These are phyloP conservation scores for Botrytis elliptica DNA, from an alignment of 2,329 filamentous ascomycete species.

Conservation along the genomic window DNA sequence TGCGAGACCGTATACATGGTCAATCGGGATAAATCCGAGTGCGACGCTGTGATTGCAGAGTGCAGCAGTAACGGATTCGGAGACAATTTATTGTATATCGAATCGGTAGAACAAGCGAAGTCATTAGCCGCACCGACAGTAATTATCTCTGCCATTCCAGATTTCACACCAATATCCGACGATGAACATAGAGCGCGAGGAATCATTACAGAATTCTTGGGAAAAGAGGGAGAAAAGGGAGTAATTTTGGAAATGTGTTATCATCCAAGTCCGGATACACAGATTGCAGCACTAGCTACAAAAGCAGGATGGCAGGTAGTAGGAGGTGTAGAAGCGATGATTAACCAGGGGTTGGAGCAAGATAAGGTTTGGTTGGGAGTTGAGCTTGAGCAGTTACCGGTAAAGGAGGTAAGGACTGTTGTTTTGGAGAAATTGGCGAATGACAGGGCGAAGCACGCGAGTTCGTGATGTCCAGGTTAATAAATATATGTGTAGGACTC, in stretches of 20 bases:
- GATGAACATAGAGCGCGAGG: slow-evolving; percentile 60
- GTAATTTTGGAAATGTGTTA: slow-evolving; percentile 39
- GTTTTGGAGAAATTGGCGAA: slow-evolving; percentile 40
- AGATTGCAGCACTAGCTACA: slow-evolving; percentile 28
- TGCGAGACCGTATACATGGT: slow-evolving; percentile 72
- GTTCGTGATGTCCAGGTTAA: not conserved
- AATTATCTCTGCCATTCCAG: slow-evolving; percentile 72
- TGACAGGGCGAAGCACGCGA: not conserved
- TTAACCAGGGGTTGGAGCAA: slow-evolving; percentile 38
- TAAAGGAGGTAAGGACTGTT: slow-evolving; percentile 56
- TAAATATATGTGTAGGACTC: not conserved
- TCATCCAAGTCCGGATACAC: slow-evolving; percentile 35
- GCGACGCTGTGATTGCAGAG: slow-evolving; percentile 64
- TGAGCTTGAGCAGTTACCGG: slow-evolving; percentile 54
- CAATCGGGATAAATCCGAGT: slow-evolving; percentile 68
- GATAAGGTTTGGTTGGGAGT: slow-evolving; percentile 52
- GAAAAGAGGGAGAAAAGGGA: slow-evolving; percentile 38
- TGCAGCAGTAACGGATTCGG: slow-evolving; percentile 60
- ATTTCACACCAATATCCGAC: slow-evolving; percentile 66
- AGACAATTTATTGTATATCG: slow-evolving; percentile 59
- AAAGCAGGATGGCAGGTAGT: slow-evolving; percentile 33
- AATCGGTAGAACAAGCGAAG: slow-evolving; percentile 58
- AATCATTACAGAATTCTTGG: slow-evolving; percentile 42
- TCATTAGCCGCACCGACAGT: slow-evolving; percentile 59
- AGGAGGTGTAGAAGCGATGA: slow-evolving; percentile 36